Percentiles rank a stretch among this genome's conserved stretches.
Evolutionary conservation across 2,329 filamentous ascomycete species (phyloP).

Genomic region (Pseudogymnoascus destructans): DNA sequence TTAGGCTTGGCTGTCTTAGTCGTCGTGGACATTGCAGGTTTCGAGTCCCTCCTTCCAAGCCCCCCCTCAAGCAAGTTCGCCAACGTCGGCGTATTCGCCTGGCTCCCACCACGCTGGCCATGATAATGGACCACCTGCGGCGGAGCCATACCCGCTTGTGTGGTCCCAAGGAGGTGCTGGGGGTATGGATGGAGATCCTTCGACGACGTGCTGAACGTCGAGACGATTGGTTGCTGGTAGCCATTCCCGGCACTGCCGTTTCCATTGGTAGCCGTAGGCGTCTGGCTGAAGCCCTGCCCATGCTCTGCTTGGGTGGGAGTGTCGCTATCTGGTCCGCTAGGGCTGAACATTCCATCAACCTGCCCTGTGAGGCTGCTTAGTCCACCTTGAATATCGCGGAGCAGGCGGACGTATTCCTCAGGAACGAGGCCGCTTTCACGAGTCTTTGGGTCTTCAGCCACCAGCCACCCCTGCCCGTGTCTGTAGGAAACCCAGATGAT

Average conservation of each 20-base stretch:
- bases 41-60: neutral
- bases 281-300: conserved; percentile 33
- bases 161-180: conserved; percentile 45
- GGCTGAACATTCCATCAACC: conserved; percentile 35
- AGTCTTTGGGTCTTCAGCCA: conserved; percentile 89
- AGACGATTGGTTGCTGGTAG: conserved; percentile 56
- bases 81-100: conserved; percentile 49
- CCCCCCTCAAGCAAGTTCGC: conserved; percentile 11
- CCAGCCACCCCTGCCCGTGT: conserved; percentile 93
- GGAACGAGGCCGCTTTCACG: conserved; percentile 90
- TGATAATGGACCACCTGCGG: conserved; percentile 57
- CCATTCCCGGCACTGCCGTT: conserved; percentile 43
- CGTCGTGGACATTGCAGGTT: neutral
- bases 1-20: neutral
- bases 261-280: conserved; percentile 31
- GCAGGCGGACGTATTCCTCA: conserved; percentile 85
- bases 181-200: conserved; percentile 57
- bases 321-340: conserved; percentile 42
- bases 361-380: conserved; percentile 59
- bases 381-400: conserved; percentile 87
- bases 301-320: conserved; percentile 51
- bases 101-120: conserved; percentile 53
- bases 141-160: conserved; percentile 47
- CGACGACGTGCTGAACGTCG: conserved; percentile 57
- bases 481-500: conserved; percentile 94